A percentile compares a stretch with the other conserved stretches of the same genome.
Evolutionary conservation across 345 rosid species (phyloP).

Genomic region (Pseudoturritis turrita): DNA sequence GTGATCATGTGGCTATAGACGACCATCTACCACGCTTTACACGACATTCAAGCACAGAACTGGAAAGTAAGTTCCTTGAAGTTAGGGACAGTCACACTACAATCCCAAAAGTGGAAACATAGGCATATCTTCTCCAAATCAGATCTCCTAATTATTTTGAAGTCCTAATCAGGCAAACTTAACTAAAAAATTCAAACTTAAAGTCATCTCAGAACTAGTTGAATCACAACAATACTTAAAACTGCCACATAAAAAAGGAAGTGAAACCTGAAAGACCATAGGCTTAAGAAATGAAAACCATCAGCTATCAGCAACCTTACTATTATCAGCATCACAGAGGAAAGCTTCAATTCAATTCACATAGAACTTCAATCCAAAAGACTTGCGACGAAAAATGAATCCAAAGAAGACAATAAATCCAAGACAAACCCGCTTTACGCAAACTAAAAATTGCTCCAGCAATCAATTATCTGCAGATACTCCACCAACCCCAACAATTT

Average conservation of each 20-base stretch:
- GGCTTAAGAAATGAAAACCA: not conserved
- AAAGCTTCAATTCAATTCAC: not conserved
- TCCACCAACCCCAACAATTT: not conserved
- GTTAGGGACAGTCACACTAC: not conserved
- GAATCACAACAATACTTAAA: not conserved
- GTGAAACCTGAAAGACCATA: not conserved
- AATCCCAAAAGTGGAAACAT: not conserved
- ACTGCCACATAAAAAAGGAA: not conserved
- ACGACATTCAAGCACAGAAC: not conserved
- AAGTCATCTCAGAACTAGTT: not conserved
- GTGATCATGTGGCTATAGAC: not conserved
- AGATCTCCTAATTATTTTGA: not conserved
- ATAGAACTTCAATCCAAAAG: not conserved
- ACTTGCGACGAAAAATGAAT: not conserved
- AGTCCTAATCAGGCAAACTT: not conserved
- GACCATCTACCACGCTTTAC: not conserved
- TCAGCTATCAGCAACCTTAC: not conserved
- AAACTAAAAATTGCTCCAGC: not conserved
- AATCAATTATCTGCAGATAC: not conserved
- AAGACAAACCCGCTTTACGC: not conserved
- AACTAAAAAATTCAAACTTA: not conserved
- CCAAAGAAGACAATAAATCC: not conserved
- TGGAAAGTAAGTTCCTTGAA: not conserved
- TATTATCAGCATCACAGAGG: not conserved
- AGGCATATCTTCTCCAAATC: not conserved